Evolutionary conservation across 768 basidiomycete species (phyloP), one percentile per base, ranked within the genome.

Genomic region (Mycena latifolia): DNA sequence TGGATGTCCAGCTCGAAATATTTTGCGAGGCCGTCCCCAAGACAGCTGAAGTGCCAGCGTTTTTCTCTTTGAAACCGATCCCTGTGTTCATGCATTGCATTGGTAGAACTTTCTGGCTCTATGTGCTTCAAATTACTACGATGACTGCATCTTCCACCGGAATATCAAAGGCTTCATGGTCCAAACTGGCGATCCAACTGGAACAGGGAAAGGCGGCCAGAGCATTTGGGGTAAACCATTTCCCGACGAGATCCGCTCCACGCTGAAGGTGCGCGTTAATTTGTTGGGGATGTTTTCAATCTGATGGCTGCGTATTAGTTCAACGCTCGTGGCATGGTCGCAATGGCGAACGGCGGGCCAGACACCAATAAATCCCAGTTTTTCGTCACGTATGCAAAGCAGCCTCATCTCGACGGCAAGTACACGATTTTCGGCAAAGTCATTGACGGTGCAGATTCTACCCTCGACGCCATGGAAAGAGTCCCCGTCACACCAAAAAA

Each of bases 21-120:
- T 99, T 99, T 80, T 99, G 98, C 77, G 98, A 99, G 79, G 91
- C 97, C 8, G 93, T 95, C 22, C 98, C 98, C 25, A 95, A 95
- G 77, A 85, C 96, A 14, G 95, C 96, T 70, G 97, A 99, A 84
- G 96, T 95, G 33, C 6, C 14, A 35, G 68, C 64, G 22, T 69
- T 55, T 55, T 51, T 57, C 66, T 47, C 48, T 58, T 18, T 61
- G 57, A 41, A n/a, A 55, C 5, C 61, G 64, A 55, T 46, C 33
- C 54, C 27, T 59, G 65, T 63, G 65, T 63, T 66, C 39, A 63
- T 63, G 55, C n/a, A n/a, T 43, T 66, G 3, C 4, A 10, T 59
- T 57, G 18, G 35, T 72, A 98, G 96, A 99, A 99, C 78, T 99
- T 99, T 74, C 84, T 99, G 17, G 96, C 95, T 0, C 85, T 99